Evolutionary conservation across 495 filamentous ascomycete genomes (phyloP).

Genomic region (Talaromyces stipitatus): DNA sequence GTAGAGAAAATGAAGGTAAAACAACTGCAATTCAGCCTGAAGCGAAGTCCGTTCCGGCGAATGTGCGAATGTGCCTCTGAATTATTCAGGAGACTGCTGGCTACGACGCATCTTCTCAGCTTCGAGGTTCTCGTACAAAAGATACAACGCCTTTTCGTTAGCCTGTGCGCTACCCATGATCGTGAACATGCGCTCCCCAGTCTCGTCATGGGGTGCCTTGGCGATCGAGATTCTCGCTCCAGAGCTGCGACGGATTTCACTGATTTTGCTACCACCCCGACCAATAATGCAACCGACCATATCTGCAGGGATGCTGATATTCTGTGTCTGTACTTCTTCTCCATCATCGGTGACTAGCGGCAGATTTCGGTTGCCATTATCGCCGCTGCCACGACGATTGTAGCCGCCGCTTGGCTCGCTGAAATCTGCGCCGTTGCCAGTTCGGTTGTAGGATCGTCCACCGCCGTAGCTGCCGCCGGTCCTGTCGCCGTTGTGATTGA

Average conservation of each 20-base stretch:
- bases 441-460: conserved; percentile 77
- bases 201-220: conserved; percentile 95
- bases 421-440: conserved; percentile 96
- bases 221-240: conserved; percentile 97
- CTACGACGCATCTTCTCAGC: conserved; percentile 96
- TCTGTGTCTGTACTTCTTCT: conserved; percentile 96
- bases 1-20: background rate
- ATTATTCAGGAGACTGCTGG: conserved; percentile 65
- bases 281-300: conserved; percentile 99
- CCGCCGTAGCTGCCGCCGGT: conserved; percentile 42
- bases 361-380: conserved; percentile 61
- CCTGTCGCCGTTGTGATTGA: conserved; percentile 28
- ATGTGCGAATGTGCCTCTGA: background rate
- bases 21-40: background rate
- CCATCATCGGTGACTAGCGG: conserved; percentile 89
- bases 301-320: conserved; percentile 97
- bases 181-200: conserved; percentile 98
- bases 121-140: conserved; percentile 97
- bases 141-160: conserved; percentile 91
- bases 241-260: conserved; percentile 92
- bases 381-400: conserved; percentile 74
- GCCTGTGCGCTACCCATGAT: conserved; percentile 88
- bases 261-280: conserved; percentile 88
- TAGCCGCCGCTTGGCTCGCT: conserved; percentile 66
- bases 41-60: background rate